Evolutionary conservation across 306 rosid species (phyloP).

Genomic region (Fagus crenata): DNA sequence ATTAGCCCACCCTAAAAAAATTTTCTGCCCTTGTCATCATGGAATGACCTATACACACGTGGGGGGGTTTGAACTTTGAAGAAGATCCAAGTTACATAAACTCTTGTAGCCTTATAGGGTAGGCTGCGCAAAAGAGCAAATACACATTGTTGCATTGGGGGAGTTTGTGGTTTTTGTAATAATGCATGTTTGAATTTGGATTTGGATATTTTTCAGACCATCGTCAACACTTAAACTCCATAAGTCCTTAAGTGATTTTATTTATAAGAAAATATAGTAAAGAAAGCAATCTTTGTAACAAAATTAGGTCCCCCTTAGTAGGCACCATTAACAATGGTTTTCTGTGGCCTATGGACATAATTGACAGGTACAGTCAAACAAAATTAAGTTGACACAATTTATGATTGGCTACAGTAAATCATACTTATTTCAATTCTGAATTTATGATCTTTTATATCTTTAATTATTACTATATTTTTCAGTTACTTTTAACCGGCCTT

Average conservation of each 20-base stretch:
- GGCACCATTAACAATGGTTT: conserved; percentile 24
- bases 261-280: background rate
- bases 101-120: background rate
- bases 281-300: background rate
- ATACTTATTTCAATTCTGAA: conserved; percentile 4
- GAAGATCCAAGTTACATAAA: background rate
- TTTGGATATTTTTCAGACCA: background rate
- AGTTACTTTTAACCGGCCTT: conserved; percentile 45
- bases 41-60: too few relatives aligned
- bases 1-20: too few relatives aligned
- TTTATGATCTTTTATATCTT: background rate
- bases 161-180: background rate
- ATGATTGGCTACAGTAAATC: background rate
- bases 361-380: conserved; percentile 36
- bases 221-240: background rate
- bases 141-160: background rate
- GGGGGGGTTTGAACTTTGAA: too few relatives aligned
- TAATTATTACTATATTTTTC: background rate
- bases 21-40: too few relatives aligned
- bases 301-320: conserved; percentile 6
- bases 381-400: conserved; percentile 19
- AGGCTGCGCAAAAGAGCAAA: background rate
- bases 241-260: background rate
- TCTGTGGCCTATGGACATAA: conserved; percentile 5
- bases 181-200: background rate